Evolutionary conservation across 2,329 filamentous ascomycete species (phyloP).

Genomic region (Talaromyces sp.): DNA sequence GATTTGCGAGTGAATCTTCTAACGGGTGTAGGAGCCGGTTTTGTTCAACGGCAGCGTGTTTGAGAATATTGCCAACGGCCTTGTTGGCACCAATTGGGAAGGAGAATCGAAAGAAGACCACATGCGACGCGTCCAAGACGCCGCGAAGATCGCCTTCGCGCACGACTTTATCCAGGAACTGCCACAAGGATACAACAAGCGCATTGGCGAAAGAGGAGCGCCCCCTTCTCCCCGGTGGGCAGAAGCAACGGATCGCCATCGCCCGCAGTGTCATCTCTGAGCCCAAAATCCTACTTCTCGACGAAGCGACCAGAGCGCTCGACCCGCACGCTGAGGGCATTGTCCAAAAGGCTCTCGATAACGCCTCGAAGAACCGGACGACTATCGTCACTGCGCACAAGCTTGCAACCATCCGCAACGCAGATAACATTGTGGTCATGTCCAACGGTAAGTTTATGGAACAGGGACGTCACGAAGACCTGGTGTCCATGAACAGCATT

Average conservation of each 20-base stretch:
- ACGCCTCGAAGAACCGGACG: slow-evolving; percentile 75
- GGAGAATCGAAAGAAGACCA: slow-evolving; percentile 21
- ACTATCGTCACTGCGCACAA: slow-evolving; percentile 96
- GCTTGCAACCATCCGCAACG: slow-evolving; percentile 86
- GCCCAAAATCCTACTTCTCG: slow-evolving; percentile 84
- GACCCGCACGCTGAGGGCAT: slow-evolving; percentile 96
- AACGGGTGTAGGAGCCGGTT: slow-evolving; percentile 44
- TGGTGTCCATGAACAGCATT: slow-evolving; percentile 64
- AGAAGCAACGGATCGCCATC: slow-evolving; percentile 95
- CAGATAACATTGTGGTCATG: slow-evolving; percentile 96
- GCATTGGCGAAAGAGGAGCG: slow-evolving; percentile 90
- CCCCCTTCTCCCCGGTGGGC: slow-evolving; percentile 86
- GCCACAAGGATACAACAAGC: slow-evolving; percentile 84
- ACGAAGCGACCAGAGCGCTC: slow-evolving; percentile 89
- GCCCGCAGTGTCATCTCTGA: slow-evolving; percentile 85
- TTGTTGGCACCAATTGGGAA: slow-evolving; percentile 29
- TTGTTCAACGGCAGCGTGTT: slow-evolving; percentile 48
- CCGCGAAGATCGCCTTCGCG: slow-evolving; percentile 22
- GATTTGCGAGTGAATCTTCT: too few species aligned
- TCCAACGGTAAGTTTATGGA: slow-evolving; percentile 76
- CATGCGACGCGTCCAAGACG: slow-evolving; percentile 17
- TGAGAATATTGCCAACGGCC: slow-evolving; percentile 50
- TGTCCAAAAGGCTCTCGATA: slow-evolving; percentile 86
- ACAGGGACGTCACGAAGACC: slow-evolving; percentile 77
- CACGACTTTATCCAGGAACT: slow-evolving; percentile 37